Conservation (phyloP, 495 filamentous ascomycete species). For the Daldinia caldariorum region DNA sequence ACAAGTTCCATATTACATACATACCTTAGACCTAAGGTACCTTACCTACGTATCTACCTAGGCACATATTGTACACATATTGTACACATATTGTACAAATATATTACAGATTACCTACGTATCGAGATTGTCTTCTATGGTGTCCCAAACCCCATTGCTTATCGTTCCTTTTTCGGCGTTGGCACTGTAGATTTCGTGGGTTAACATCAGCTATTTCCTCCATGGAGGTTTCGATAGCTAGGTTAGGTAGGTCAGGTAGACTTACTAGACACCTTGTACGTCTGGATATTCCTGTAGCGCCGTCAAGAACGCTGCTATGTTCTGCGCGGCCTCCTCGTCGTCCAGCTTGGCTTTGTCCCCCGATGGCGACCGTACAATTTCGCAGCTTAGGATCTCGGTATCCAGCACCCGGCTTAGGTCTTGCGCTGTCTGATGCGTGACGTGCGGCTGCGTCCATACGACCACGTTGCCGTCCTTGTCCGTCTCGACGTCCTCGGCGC, state of each 20-base stretch:
- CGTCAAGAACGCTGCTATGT: slow-evolving; percentile 65
- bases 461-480: slow-evolving; percentile 75
- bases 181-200: slow-evolving; percentile 37
- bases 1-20: slow-evolving; percentile 8
- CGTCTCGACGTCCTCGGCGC: slow-evolving; percentile 80
- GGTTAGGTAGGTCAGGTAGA: background rate
- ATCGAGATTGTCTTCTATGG: slow-evolving; percentile 60
- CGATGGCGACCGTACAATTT: slow-evolving; percentile 88
- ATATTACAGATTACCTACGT: slow-evolving; percentile 21
- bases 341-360: slow-evolving; percentile 72
- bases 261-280: slow-evolving; percentile 71
- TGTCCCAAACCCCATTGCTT: slow-evolving; percentile 58
- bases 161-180: slow-evolving; percentile 63
- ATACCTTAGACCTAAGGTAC: too few relatives aligned
- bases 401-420: slow-evolving; percentile 65
- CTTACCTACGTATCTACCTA: too few relatives aligned
- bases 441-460: slow-evolving; percentile 77
- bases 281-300: slow-evolving; percentile 66
- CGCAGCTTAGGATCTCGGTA: slow-evolving; percentile 71
- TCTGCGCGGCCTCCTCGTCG: slow-evolving; percentile 57
- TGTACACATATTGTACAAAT: slow-evolving; percentile 31
- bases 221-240: background rate
- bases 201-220: background rate
- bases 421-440: slow-evolving; percentile 72
- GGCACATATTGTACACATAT: too few relatives aligned